These are phyloP conservation scores for Phaeosphaeria sp. DNA, from an alignment of 2,329 filamentous ascomycete species.

Conservation along the genomic window DNA sequence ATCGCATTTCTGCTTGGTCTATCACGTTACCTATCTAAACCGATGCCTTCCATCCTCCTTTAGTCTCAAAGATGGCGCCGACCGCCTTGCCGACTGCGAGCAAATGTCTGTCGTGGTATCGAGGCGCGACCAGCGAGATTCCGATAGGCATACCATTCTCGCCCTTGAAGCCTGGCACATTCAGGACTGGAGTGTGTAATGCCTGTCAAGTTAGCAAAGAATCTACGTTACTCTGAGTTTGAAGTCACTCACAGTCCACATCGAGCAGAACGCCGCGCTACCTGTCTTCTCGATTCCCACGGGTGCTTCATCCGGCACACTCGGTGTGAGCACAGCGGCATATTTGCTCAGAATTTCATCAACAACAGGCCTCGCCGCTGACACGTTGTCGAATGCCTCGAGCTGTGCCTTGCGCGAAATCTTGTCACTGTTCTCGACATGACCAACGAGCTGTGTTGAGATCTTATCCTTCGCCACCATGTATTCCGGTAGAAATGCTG, in stretches of 20 bases:
- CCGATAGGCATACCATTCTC: conserved; percentile 66
- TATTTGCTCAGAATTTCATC: conserved; percentile 62
- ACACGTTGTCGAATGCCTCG: conserved; percentile 63
- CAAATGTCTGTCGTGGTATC: conserved; percentile 39
- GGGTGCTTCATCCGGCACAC: conserved; percentile 66
- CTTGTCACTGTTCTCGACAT: conserved; percentile 58
- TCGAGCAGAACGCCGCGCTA: conserved; percentile 58
- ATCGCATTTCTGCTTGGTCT: neutral
- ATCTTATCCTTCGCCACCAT: conserved; percentile 57
- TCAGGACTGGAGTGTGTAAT: conserved; percentile 69
- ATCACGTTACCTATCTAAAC: neutral
- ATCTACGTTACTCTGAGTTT: no score
- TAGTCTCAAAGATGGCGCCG: conserved; percentile 36
- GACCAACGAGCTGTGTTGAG: conserved; percentile 52
- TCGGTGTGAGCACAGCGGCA: conserved; percentile 64
- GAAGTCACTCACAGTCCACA: conserved; percentile 57
- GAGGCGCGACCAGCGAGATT: conserved; percentile 57
- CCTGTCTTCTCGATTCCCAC: conserved; percentile 62
- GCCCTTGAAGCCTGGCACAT: conserved; percentile 68
- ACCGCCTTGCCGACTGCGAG: conserved; percentile 37
- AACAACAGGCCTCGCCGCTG: conserved; percentile 60
- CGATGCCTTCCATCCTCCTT: conserved; percentile 36
- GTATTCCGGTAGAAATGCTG: conserved; percentile 64
- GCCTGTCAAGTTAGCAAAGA: conserved; percentile 14
- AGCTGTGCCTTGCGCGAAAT: conserved; percentile 58